Evolutionary conservation across 1,284 basidiomycete genomes (phyloP), one percentile per base, ranked within the genome.

Genomic region (Rhodotorula sp.): DNA sequence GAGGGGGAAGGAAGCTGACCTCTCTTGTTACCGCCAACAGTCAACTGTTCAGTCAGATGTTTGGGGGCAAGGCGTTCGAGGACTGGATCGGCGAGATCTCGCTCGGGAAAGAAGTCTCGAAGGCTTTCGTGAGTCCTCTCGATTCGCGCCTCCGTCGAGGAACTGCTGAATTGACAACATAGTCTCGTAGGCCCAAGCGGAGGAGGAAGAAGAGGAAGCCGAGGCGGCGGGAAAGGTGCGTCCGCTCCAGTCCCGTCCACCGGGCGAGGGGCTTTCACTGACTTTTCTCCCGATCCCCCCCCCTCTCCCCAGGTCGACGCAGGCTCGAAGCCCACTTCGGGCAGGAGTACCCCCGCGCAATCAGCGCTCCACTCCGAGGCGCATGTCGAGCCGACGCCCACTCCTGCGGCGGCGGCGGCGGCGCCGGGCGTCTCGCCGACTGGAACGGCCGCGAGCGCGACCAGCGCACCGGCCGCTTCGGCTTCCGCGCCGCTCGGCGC

Each of bases 51-150:
- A 60, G 68, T 18, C 69, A 72, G 55, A 66, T 78, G 58, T 78
- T 78, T 48, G 77, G 77, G 6, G 71, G 74, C 23, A 75, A 75
- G 58, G 60, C 64, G 0, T 72, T 72, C 54, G 61, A 74, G 59
- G 77, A 79, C 62, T 79, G 78, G 78, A 76, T 78, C 34, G 78
- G 78, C 54, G 78, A 79, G 68, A 73, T 79, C 67, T 52, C 59
- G 31, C 58, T 74, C 15, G 76, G 70, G 1, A 77, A 76, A 63
- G 74, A 75, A 47, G 74, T 75, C 1, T 57, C 54, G n/a, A 73
- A 73, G 57, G 74, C 74, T 38, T 75, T 75, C 26, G 73, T 60
- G 58, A 21, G 58, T 47, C 52, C 23, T n/a, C 26, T 55, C 26
- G 28, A 7, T 15, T 64, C 10, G 34, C 62, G n/a, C 34, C 21